Evolutionary conservation across 2,329 filamentous ascomycete genomes (phyloP).

Genomic region (Fusarium brachygibbosum): DNA sequence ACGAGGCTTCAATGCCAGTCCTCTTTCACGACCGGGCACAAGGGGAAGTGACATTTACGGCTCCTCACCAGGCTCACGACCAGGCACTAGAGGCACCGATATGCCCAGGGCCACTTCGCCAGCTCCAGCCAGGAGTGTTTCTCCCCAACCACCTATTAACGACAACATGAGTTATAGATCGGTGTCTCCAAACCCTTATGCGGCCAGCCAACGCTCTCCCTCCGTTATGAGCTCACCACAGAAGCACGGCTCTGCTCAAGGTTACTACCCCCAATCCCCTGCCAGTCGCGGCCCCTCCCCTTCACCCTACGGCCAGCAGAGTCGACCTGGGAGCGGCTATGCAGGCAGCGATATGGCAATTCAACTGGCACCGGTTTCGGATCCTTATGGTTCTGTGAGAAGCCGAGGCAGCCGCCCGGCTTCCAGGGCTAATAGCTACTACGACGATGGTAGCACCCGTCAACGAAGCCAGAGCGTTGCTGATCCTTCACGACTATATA

Average conservation of each 20-base stretch:
- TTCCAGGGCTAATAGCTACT: slow-evolving; percentile 67
- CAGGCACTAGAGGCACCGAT: slow-evolving; percentile 70
- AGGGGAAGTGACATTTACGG: slow-evolving; percentile 55
- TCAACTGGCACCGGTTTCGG: slow-evolving; percentile 72
- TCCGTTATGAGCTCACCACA: slow-evolving; percentile 58
- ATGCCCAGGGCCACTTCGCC: slow-evolving; percentile 75
- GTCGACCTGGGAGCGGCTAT: slow-evolving; percentile 66
- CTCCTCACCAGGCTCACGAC: slow-evolving; percentile 63
- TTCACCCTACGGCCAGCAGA: slow-evolving; percentile 61
- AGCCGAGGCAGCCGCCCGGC: slow-evolving; percentile 65
- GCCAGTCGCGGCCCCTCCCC: slow-evolving; percentile 63
- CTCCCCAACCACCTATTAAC: slow-evolving; percentile 71
- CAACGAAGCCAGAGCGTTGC: slow-evolving; percentile 86
- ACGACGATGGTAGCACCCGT: slow-evolving; percentile 65
- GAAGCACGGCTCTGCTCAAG: slow-evolving; percentile 63
- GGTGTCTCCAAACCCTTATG: slow-evolving; percentile 75
- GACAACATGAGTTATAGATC: slow-evolving; percentile 61
- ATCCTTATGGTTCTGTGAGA: slow-evolving; percentile 70
- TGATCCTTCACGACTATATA: slow-evolving; percentile 85
- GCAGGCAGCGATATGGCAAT: slow-evolving; percentile 72
- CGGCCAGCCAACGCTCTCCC: slow-evolving; percentile 54
- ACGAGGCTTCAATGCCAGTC: slow-evolving; percentile 49
- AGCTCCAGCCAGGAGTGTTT: slow-evolving; percentile 72
- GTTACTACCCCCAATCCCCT: slow-evolving; percentile 67
- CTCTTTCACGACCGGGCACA: slow-evolving; percentile 58